These are phyloP conservation scores for Microdochium bolleyi DNA, from an alignment of 2,329 filamentous ascomycete genomes.

Conservation along the genomic window DNA sequence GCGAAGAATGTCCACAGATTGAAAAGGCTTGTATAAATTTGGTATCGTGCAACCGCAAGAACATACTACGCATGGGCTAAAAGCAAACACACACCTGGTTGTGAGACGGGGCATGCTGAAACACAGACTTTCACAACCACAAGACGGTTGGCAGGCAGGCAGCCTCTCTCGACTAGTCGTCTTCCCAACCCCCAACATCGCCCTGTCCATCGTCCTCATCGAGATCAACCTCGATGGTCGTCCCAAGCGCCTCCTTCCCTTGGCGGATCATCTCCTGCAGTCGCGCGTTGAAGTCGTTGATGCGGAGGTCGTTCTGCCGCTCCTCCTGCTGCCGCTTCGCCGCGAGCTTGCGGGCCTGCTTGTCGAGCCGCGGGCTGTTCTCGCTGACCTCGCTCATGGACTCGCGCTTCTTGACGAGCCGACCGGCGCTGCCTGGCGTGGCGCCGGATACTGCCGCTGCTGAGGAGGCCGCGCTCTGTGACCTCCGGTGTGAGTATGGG, in stretches of 20 bases:
- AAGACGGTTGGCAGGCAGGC: background rate
- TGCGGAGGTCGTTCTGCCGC: conserved; percentile 67
- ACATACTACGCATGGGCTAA: background rate
- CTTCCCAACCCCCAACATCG: conserved; percentile 25
- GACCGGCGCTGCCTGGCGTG: background rate
- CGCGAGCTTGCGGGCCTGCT: conserved; percentile 67
- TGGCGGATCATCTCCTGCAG: conserved; percentile 83
- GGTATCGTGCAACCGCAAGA: background rate
- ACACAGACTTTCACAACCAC: too few relatives aligned
- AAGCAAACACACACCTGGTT: background rate
- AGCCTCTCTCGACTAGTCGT: too few relatives aligned
- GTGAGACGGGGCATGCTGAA: too few relatives aligned
- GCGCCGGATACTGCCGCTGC: conserved; percentile 15
- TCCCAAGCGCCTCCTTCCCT: conserved; percentile 78
- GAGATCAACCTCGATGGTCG: conserved; percentile 56
- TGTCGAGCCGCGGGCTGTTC: conserved; percentile 43
- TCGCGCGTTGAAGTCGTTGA: conserved; percentile 71
- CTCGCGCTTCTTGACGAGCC: conserved; percentile 3
- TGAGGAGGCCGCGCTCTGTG: conserved; percentile 34
- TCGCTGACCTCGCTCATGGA: conserved; percentile 15
- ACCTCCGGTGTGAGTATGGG: conserved; percentile 30
- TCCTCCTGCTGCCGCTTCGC: conserved; percentile 67
- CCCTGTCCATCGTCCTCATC: conserved; percentile 16
- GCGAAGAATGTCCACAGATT: too few relatives aligned
- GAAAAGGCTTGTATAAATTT: background rate